Evolutionary conservation across 805 yeast genomes (phyloP).

Genomic region (Saccharomycopsis synnaedendra): DNA sequence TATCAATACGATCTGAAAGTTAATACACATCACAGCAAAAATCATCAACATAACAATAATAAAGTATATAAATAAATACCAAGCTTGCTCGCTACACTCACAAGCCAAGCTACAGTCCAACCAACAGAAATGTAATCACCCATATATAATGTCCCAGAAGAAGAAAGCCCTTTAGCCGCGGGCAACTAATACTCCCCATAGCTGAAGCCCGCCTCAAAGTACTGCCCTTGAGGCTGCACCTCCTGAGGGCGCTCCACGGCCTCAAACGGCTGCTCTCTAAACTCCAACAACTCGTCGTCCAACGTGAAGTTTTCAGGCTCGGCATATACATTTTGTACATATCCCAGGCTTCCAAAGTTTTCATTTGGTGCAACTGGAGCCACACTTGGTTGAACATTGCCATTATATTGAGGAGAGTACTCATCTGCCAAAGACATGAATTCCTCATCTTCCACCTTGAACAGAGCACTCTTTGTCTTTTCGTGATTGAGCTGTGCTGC

Average conservation of each 20-base stretch:
- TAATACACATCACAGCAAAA: too few relatives aligned
- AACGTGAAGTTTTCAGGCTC: background rate
- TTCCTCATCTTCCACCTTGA: slow-evolving; percentile 13
- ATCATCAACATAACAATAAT: too few relatives aligned
- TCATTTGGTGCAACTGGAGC: background rate
- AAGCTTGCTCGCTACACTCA: too few relatives aligned
- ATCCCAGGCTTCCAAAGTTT: background rate
- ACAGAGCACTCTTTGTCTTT: background rate
- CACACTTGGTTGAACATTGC: background rate
- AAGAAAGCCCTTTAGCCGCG: background rate
- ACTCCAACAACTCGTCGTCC: slow-evolving; percentile 2
- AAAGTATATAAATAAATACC: too few relatives aligned
- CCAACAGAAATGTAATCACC: too few relatives aligned
- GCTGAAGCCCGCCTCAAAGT: background rate
- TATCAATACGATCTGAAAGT: too few relatives aligned
- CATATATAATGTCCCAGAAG: too few relatives aligned
- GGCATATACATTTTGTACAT: background rate
- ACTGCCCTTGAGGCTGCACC: slow-evolving; percentile 2
- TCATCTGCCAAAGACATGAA: slow-evolving; percentile 16
- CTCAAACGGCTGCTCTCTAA: background rate
- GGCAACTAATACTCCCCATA: background rate
- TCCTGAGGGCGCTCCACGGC: background rate
- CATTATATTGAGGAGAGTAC: slow-evolving; percentile 2
- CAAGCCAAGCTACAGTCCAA: too few relatives aligned
- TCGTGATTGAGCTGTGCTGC: slow-evolving; percentile 3